Evolutionary conservation across 2,329 filamentous ascomycete species (phyloP), one percentile per base, ranked within the genome.

Genomic region (Parastagonospora avenae): DNA sequence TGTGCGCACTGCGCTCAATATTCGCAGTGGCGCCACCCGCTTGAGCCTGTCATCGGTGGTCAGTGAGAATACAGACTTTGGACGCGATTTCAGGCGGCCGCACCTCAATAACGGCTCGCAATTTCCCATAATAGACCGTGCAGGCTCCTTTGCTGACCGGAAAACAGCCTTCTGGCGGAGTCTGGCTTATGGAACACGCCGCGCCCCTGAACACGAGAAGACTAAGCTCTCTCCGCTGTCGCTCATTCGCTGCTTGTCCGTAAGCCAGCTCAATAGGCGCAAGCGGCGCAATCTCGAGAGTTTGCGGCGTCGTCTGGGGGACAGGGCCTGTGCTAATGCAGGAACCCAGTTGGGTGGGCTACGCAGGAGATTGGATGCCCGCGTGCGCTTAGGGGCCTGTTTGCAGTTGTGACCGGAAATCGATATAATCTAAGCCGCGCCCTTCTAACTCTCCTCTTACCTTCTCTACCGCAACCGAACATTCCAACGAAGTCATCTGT

Each of bases 401-500:
- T 37, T 43, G 35, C 42, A 47, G 40, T 46, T 46, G 52, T 47
- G 46, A 50, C 40, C 42, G 41, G 48, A 55, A 54, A 42, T 55
- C 56, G 60, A 69, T 71, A 68, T 66, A 67, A 61, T 45, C 50
- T 47, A 14, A 39, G 28, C 48, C 40, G 42, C 54, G n/a, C 48
- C 48, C 46, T 52, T 39, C 48, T 50, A 15, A 12, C 31, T 53
- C 50, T 52, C 15, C 39, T 39, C 48, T 52, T 52, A 37, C 49
- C 45, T 45, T 49, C 47, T 50, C 46, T 24, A 36, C 50, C 42
- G 33, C 53, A 59, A 38, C 54, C 53, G 47, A 28, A 39, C 11
- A 11, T 29, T 49, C 31, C 19, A 33, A 41, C 38, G 31, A 48
- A 56, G 66, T 63, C 57, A 63, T 59, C 57, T 62, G 50, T 65